Conservation (phyloP, 2,329 filamentous ascomycete genomes). For the Acrocalymma vagum region DNA sequence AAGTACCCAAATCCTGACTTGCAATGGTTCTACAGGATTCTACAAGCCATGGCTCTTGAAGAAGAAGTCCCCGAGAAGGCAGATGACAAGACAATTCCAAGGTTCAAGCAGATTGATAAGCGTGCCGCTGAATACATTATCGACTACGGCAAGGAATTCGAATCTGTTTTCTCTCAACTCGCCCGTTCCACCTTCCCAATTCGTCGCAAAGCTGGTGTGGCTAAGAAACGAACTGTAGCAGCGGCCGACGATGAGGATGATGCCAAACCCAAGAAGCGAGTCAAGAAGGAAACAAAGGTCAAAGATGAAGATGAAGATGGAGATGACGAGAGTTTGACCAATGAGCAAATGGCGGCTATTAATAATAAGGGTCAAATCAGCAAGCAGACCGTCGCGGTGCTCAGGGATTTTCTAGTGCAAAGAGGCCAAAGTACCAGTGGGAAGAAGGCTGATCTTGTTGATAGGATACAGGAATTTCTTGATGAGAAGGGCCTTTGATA, state of each 20-base stretch:
- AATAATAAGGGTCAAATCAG: constrained; percentile 54
- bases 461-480: constrained; percentile 45
- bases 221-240: constrained; percentile 52
- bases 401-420: constrained; percentile 42
- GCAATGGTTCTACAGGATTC: constrained; percentile 96
- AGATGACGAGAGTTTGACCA: constrained; percentile 42
- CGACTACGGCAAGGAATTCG: constrained; percentile 77
- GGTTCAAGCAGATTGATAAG: constrained; percentile 86
- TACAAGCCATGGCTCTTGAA: constrained; percentile 89
- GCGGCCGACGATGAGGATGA: constrained; percentile 23
- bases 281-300: constrained; percentile 36
- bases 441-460: constrained; percentile 49
- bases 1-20: constrained; percentile 92
- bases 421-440: constrained; percentile 33
- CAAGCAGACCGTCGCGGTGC: constrained; percentile 48
- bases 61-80: constrained; percentile 82
- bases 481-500: constrained; percentile 39
- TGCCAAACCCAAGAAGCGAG: constrained; percentile 31
- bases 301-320: constrained; percentile 27
- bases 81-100: constrained; percentile 83
- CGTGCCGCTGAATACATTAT: constrained; percentile 80
- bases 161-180: constrained; percentile 61
- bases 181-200: constrained; percentile 51
- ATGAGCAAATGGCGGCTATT: constrained; percentile 54
- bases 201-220: constrained; percentile 44